A percentile compares a stretch with the other conserved stretches of the same genome.
phyloP scores from a whole-genome alignment of 148 eudicot genomes.

The Chenopodium berlandieri region DNA sequence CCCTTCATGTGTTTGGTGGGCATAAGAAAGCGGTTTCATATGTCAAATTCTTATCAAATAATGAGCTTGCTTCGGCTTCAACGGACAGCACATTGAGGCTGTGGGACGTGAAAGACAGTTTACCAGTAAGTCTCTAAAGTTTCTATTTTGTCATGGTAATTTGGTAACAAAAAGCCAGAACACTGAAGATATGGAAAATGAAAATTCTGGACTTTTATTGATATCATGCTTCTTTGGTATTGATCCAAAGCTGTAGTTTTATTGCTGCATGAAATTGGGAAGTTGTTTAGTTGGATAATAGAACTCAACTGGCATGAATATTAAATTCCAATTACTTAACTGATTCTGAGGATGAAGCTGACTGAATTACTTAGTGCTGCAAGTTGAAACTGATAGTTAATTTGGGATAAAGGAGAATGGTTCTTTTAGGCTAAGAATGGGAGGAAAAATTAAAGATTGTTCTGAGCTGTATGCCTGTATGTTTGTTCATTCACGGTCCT shows the following conservation, averaged over 20 bases:
- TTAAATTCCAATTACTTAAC: neutral
- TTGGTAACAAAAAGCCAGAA: neutral
- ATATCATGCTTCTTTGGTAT: neutral
- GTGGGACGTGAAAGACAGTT: conserved; percentile 68
- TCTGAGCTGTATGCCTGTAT: neutral
- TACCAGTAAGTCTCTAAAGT: conserved; percentile 49
- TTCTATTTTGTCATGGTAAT: neutral
- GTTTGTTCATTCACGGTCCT: too few species aligned
- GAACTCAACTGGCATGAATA: neutral
- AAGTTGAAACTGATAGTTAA: neutral
- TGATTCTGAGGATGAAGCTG: neutral
- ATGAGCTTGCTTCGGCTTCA: conserved; percentile 80
- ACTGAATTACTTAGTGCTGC: neutral
- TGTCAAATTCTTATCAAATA: conserved; percentile 63
- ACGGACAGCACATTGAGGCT: conserved; percentile 72
- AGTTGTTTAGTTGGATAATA: neutral
- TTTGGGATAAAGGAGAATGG: neutral
- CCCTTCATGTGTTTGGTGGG: conserved; percentile 67
- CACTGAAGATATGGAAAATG: neutral
- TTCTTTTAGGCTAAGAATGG: neutral
- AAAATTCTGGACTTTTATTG: neutral
- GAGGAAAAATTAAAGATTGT: neutral
- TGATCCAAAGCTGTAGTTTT: neutral
- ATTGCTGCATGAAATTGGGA: neutral
- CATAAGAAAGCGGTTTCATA: conserved; percentile 73